These are phyloP conservation scores for Aspergillus diversus DNA, from an alignment of 495 filamentous ascomycete species.

Conservation along the genomic window DNA sequence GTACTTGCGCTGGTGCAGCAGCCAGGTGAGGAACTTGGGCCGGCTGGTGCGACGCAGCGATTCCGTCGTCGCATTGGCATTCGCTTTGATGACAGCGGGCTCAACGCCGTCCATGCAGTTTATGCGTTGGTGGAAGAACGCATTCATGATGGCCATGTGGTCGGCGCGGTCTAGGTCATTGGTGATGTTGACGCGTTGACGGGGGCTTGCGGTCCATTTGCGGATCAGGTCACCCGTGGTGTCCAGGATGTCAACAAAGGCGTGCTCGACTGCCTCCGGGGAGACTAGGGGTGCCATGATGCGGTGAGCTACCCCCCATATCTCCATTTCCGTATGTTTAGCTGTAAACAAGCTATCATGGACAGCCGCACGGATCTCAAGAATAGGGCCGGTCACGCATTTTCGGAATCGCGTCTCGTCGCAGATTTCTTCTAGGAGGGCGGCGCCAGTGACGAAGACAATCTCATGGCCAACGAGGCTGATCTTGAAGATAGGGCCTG, in stretches of 20 bases:
- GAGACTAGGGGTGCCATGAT: conserved; percentile 55
- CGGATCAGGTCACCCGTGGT: conserved; percentile 66
- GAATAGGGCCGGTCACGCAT: conserved; percentile 57
- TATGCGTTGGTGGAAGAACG: conserved; percentile 53
- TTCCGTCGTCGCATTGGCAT: conserved; percentile 47
- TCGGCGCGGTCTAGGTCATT: conserved; percentile 76
- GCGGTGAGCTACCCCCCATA: conserved; percentile 75
- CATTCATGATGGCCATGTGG: conserved; percentile 71
- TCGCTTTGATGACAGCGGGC: conserved; percentile 41
- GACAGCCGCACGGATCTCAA: conserved; percentile 64
- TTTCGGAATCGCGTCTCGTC: conserved; percentile 75
- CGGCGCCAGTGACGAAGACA: conserved; percentile 58
- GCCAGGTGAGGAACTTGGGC: conserved; percentile 44
- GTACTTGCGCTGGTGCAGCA: conserved; percentile 52
- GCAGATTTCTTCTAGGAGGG: conserved; percentile 69
- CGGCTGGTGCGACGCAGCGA: conserved; percentile 44
- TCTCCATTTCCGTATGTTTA: conserved; percentile 56
- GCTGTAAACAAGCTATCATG: conserved; percentile 79
- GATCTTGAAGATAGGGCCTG: conserved; percentile 72
- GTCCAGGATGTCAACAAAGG: conserved; percentile 64
- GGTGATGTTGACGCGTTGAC: conserved; percentile 59
- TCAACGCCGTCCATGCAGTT: conserved; percentile 35
- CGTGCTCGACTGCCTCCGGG: conserved; percentile 34
- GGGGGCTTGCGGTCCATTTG: conserved; percentile 66
- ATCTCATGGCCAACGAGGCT: conserved; percentile 55